Percentiles rank a stretch among this genome's conserved stretches.
Evolutionary conservation across 345 rosid genomes (phyloP).

Genomic region (Linum lewisii): DNA sequence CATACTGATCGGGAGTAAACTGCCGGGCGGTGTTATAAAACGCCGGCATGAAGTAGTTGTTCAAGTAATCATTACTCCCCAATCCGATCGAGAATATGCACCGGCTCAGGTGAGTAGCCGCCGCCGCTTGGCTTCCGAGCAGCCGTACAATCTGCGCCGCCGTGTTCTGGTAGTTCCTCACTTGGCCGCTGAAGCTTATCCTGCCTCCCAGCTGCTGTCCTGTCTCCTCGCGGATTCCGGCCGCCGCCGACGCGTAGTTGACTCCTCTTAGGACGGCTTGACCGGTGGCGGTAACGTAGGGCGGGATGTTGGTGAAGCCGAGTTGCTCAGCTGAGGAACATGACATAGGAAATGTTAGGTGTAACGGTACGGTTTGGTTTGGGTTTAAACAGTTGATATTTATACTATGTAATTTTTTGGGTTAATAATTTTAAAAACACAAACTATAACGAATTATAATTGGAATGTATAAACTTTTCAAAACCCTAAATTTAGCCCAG

Average conservation of each 20-base stretch:
- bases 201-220: conserved; percentile 18
- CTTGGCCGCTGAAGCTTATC: conserved; percentile 6
- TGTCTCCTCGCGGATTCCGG: conserved; percentile 46
- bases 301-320: conserved; percentile 26
- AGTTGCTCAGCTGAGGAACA: conserved; percentile 17
- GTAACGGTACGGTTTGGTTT: not conserved
- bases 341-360: no score
- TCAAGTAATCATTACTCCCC: conserved; percentile 17
- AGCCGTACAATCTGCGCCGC: not conserved
- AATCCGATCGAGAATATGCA: conserved; percentile 14
- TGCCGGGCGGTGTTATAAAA: conserved; percentile 1
- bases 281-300: conserved; percentile 10
- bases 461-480: no score
- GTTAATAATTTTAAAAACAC: no score
- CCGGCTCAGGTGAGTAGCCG: conserved; percentile 10
- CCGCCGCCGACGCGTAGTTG: conserved; percentile 46
- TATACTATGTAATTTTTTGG: no score
- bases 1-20: conserved; percentile 10
- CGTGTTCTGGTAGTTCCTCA: conserved; percentile 8
- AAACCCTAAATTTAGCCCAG: no score
- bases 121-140: not conserved
- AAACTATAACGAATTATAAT: no score
- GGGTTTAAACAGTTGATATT: no score
- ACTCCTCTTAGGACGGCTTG: conserved; percentile 33
- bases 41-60: conserved; percentile 15